phyloP scores from a whole-genome alignment of 2,329 filamentous ascomycete genomes.

The Cryphonectria nitschkei region DNA sequence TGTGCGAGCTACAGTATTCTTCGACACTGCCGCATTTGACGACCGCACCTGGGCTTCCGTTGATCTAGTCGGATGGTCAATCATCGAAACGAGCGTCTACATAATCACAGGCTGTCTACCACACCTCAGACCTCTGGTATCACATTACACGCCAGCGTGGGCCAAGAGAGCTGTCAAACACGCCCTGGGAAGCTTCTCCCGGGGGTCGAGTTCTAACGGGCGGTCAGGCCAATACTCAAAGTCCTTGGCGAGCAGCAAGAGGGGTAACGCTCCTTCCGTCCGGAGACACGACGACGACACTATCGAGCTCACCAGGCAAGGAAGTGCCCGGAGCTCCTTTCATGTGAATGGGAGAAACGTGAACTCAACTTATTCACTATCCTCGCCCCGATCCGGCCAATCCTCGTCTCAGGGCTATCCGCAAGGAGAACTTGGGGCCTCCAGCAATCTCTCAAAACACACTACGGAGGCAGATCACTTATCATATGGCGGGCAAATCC shows the following conservation, averaged over 20 bases:
- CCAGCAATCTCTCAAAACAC: background rate
- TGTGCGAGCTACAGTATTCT: constrained; percentile 31
- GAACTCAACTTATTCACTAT: background rate
- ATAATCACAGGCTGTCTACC: constrained; percentile 36
- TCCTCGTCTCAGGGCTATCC: background rate
- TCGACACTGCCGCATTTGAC: constrained; percentile 30
- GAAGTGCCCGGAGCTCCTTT: constrained; percentile 4
- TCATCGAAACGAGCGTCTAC: constrained; percentile 35
- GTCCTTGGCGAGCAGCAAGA: constrained; percentile 14
- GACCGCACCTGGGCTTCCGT: constrained; percentile 34
- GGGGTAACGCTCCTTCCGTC: background rate
- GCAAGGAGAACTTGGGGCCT: background rate
- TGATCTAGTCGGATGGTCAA: constrained; percentile 33
- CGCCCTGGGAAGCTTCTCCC: background rate
- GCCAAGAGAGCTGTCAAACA: constrained; percentile 26
- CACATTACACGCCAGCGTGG: constrained; percentile 29
- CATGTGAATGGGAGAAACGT: background rate
- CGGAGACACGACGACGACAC: constrained; percentile 18
- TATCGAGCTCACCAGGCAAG: constrained; percentile 23
- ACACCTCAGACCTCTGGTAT: constrained; percentile 31
- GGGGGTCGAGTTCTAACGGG: constrained; percentile 14
- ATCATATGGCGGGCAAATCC: constrained; percentile 5
- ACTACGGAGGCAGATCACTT: background rate
- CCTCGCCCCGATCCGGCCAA: background rate
- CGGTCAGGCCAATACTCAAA: constrained; percentile 16